Base-by-base conservation (phyloP, 495 filamentous ascomycete species). In the Trichoderma virens region DNA sequence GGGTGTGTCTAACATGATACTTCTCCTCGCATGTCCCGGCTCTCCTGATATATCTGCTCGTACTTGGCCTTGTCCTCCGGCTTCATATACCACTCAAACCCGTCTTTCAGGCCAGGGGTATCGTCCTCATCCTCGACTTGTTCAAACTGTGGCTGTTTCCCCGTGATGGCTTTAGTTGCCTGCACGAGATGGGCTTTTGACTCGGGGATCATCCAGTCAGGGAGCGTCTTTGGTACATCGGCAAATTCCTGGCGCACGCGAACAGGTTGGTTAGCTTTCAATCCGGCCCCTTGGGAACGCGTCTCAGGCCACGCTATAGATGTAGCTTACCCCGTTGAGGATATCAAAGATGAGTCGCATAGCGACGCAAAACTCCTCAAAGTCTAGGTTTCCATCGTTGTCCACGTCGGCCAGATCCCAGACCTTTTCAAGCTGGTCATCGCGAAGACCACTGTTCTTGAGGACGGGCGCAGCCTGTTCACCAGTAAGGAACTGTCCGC, bases 31-130 rank as follows among this genome's bases (percentile, higher is more conserved):
- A 85, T 83, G 73, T 92, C 89, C 61, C 90, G 85, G 75, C 91
- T 93, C 66, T 94, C 90, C 65, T 84, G 88, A 75, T 97, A 98
- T 73, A 98, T 98, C 59, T 92, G 90, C 73, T 97, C 90, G 75
- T 98, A 98, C 76, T 95, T 96, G 62, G 85, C 70, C 76, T 91
- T 93, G 73, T 98, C 92, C 45, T 80, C 75, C 1, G 94, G 94
- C 65, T 85, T 90, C 92, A 98, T 98, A 76, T 98, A 98, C 94
- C 94, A 98, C 74, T 98, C 94, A 75, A 98, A 98, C 1, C 93
- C 92, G 76, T 96, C 90, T 72, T 94, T 96, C 62, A 98, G 77
- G 6, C 94, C 91, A 5, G 85, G 84, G 25, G 84, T 85, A 71
- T 93, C 91, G 66, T 91, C 88, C 66, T 93, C 90, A 64, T 86